Conservation (phyloP, 352 stramenopile genomes). For the Phytophthora melonis region DNA sequence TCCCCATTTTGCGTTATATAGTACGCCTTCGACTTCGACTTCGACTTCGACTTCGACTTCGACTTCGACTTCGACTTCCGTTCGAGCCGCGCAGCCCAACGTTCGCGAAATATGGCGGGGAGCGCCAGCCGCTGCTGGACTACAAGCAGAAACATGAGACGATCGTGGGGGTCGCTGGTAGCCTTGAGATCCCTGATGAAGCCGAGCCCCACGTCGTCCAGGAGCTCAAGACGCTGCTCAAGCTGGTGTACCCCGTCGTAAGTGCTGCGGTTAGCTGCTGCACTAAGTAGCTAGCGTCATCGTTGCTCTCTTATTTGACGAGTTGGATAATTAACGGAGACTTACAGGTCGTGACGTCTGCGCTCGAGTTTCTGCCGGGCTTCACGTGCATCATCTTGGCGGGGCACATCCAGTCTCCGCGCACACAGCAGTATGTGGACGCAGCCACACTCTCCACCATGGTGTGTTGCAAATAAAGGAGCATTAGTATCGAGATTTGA, state of each 20-base stretch:
- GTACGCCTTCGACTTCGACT: no score
- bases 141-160: conserved; percentile 7
- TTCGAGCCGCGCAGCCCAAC: conserved; percentile 27
- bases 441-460: conserved; percentile 62
- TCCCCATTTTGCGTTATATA: no score
- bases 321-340: not conserved
- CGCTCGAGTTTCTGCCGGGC: conserved; percentile 62
- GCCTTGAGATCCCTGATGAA: conserved; percentile 26
- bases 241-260: conserved; percentile 58
- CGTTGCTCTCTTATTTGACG: not conserved
- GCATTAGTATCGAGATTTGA: not conserved
- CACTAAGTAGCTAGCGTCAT: not conserved
- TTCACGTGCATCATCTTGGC: conserved; percentile 67
- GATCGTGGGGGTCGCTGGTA: conserved; percentile 18
- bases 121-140: conserved; percentile 22
- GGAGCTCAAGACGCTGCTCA: conserved; percentile 57
- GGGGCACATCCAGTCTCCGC: conserved; percentile 67
- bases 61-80: no score
- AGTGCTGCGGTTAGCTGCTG: not conserved
- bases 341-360: conserved; percentile 44
- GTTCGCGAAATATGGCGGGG: conserved; percentile 15
- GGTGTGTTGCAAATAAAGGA: conserved; percentile 23
- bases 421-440: conserved; percentile 69
- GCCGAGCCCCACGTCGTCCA: conserved; percentile 31
- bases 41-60: no score